phyloP scores from a whole-genome alignment of 2,329 filamentous ascomycete species.

The Chalaropsis ovoidea region DNA sequence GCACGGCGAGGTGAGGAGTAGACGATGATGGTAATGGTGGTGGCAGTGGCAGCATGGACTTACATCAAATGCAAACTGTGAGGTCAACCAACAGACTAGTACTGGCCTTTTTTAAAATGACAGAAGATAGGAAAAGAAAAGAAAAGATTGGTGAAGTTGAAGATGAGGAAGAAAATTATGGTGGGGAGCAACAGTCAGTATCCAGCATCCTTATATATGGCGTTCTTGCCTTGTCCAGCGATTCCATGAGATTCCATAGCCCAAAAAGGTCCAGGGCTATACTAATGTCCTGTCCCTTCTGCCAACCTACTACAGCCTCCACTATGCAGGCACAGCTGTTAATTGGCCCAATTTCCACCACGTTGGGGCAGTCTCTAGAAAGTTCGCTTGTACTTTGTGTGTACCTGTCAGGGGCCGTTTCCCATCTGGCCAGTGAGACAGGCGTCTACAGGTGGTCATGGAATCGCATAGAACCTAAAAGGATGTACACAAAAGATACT shows the following conservation, averaged over 20 bases:
- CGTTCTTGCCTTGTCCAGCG: conserved; percentile 18
- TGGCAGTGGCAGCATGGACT: conserved; percentile 10
- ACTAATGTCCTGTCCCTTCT: conserved; percentile 23
- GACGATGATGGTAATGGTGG: neutral
- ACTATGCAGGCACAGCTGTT: conserved; percentile 13
- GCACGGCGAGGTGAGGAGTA: neutral
- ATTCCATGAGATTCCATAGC: conserved; percentile 28
- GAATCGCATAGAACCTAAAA: conserved; percentile 23
- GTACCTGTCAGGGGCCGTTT: conserved; percentile 19
- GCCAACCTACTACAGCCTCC: conserved; percentile 21
- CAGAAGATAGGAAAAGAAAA: conserved; percentile 23
- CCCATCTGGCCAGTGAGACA: conserved; percentile 3
- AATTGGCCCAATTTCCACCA: conserved; percentile 21
- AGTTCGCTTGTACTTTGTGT: conserved; percentile 19
- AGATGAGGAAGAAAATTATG: conserved; percentile 17
- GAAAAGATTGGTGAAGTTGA: conserved; percentile 19
- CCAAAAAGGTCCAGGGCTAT: conserved; percentile 17
- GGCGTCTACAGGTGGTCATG: conserved; percentile 1
- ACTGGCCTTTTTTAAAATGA: conserved; percentile 22
- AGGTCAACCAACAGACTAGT: conserved; percentile 24
- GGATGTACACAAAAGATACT: conserved; percentile 21
- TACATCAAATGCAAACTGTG: conserved; percentile 26
- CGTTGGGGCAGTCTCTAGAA: conserved; percentile 21
- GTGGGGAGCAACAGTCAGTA: conserved; percentile 18
- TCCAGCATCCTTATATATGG: conserved; percentile 22